phyloP scores from a whole-genome alignment of 1,284 basidiomycete species.

The Pseudozyma sp. region DNA sequence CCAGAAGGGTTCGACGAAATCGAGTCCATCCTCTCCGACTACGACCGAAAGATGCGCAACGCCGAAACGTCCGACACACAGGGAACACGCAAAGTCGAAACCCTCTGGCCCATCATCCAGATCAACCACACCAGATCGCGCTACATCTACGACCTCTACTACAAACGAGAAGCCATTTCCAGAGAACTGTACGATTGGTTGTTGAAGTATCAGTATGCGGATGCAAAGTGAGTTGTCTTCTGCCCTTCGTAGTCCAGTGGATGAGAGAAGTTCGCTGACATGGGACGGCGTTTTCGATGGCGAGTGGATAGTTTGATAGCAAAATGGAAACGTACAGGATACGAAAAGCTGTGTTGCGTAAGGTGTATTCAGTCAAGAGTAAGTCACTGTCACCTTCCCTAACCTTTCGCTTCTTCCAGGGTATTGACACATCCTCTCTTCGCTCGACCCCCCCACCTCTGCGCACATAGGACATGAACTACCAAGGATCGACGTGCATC shows the following conservation, averaged over 20 bases:
- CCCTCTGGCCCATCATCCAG: constrained; percentile 98
- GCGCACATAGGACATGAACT: constrained; percentile 87
- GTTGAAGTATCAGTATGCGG: constrained; percentile 95
- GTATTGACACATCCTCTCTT: neutral
- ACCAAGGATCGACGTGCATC: constrained; percentile 98
- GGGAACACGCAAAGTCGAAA: constrained; percentile 95
- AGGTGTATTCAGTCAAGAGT: constrained; percentile 95
- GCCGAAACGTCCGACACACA: constrained; percentile 94
- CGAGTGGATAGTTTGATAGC: constrained; percentile 81
- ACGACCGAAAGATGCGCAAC: constrained; percentile 67
- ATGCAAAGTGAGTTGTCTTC: constrained; percentile 81
- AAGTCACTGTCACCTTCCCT: constrained; percentile 51
- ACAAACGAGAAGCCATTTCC: constrained; percentile 95
- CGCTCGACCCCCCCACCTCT: neutral
- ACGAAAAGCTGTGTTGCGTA: constrained; percentile 97
- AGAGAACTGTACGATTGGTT: constrained; percentile 97
- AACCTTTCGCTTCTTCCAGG: constrained; percentile 15
- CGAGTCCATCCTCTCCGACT: constrained; percentile 72
- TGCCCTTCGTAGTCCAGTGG: neutral
- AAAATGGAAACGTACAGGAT: constrained; percentile 99
- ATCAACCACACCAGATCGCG: constrained; percentile 87
- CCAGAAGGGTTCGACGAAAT: constrained; percentile 98
- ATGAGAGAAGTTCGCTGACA: neutral
- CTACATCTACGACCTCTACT: constrained; percentile 98
- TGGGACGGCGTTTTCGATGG: neutral